Evolutionary conservation across 495 filamentous ascomycete genomes (phyloP).

Genomic region (Apodospora peruviana): DNA sequence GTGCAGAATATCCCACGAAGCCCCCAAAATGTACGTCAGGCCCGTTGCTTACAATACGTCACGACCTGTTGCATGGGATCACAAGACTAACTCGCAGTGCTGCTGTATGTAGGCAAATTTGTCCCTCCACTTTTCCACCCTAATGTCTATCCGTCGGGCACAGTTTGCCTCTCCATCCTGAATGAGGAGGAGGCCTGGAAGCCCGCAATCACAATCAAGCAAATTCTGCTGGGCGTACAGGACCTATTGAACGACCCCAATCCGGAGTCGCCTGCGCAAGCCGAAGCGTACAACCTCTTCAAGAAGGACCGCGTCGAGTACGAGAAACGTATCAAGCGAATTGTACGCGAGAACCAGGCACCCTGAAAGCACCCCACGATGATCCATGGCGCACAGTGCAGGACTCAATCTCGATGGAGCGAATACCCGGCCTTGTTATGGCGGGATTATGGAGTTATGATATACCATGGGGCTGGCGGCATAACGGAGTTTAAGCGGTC

Average conservation of each 20-base stretch:
- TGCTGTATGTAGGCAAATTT: conserved; percentile 74
- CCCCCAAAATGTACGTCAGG: conserved; percentile 83
- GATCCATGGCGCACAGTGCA: not conserved
- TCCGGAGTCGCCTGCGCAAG: conserved; percentile 93
- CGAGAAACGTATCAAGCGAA: conserved; percentile 76
- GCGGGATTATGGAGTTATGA: too few relatives aligned
- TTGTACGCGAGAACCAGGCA: conserved; percentile 82
- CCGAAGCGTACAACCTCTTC: conserved; percentile 94
- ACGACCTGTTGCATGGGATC: conserved; percentile 4
- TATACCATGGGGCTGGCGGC: conserved; percentile 13
- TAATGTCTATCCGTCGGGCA: conserved; percentile 97
- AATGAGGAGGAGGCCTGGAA: conserved; percentile 99
- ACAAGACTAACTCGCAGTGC: conserved; percentile 19
- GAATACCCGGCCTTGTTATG: too few relatives aligned
- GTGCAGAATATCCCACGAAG: conserved; percentile 93
- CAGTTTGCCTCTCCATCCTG: conserved; percentile 93
- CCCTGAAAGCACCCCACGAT: conserved; percentile 14
- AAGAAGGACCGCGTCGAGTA: conserved; percentile 87
- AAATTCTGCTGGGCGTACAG: conserved; percentile 93
- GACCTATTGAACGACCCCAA: conserved; percentile 95
- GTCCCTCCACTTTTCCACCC: conserved; percentile 94
- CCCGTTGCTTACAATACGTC: not conserved
- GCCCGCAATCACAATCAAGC: conserved; percentile 95
- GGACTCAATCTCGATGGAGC: too few relatives aligned
- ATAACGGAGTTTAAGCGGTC: conserved; percentile 13